Conservation (phyloP, 352 stramenopile species). For the Blastocystis hominis region DNA sequence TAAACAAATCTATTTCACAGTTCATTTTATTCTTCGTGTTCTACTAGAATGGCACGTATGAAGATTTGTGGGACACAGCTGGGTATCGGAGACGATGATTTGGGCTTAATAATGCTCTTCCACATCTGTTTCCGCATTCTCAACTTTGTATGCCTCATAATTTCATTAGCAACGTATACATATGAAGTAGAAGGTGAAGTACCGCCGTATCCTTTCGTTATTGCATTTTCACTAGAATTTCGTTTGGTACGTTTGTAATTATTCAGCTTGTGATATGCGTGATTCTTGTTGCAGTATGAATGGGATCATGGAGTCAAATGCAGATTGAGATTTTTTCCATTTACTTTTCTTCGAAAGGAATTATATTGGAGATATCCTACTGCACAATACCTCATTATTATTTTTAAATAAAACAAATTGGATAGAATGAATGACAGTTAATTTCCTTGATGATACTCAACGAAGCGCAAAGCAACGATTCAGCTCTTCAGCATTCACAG, state of each 20-base stretch:
- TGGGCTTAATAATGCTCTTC: conserved; percentile 17
- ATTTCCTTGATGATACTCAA: neutral
- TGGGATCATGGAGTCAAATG: neutral
- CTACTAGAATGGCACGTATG: neutral
- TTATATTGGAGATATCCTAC: conserved; percentile 46
- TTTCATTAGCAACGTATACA: neutral
- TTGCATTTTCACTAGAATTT: neutral
- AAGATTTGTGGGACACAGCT: neutral
- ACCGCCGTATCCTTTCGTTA: neutral
- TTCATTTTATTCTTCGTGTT: neutral
- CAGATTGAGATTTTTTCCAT: neutral
- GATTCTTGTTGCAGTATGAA: neutral
- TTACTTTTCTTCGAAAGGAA: neutral
- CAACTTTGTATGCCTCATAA: neutral
- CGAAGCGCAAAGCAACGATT: neutral
- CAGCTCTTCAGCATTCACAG: conserved; percentile 23
- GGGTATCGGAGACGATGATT: conserved; percentile 1
- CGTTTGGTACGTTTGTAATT: neutral
- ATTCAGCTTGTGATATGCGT: neutral
- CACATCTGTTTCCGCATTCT: neutral
- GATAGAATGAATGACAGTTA: neutral
- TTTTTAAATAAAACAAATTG: neutral
- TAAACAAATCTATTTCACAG: neutral
- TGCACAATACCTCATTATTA: neutral
- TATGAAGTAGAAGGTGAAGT: neutral